Percentiles rank a stretch among this genome's conserved stretches.
Evolutionary conservation across 176 grass and related monocot genomes (phyloP).

Genomic region (Urochloa ruziziensis): DNA sequence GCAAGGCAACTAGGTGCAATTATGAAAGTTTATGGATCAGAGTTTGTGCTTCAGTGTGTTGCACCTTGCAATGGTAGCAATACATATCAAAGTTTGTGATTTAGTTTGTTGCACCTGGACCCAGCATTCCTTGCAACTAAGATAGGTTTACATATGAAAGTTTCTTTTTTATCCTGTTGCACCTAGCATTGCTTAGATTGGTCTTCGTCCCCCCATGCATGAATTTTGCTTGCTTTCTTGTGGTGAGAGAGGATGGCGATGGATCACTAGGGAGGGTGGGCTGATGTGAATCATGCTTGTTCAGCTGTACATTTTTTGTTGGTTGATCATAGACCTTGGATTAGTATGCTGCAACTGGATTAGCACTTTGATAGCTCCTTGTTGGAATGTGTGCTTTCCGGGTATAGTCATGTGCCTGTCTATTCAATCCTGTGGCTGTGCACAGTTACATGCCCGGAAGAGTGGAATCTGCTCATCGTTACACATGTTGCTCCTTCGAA

Average conservation of each 20-base stretch:
- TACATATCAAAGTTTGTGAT: no score
- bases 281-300: neutral
- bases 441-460: slow-evolving; percentile 36
- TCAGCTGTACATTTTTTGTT: neutral
- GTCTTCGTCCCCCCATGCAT: neutral
- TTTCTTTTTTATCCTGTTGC: no score
- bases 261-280: neutral
- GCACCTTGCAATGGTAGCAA: no score
- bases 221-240: neutral
- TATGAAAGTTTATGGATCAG: no score
- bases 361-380: neutral
- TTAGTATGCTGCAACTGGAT: neutral
- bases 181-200: no score
- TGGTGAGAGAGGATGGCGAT: neutral
- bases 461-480: slow-evolving; percentile 27
- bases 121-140: neutral
- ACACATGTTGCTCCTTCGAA: neutral
- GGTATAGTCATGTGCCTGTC: slow-evolving; percentile 37
- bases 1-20: neutral
- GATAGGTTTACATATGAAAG: neutral
- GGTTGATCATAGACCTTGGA: neutral
- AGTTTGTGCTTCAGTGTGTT: no score
- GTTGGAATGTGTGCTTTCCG: neutral
- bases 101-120: no score
- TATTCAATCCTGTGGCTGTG: neutral